Evolutionary conservation across 2,329 filamentous ascomycete species (phyloP), one percentile per base, ranked within the genome.

Genomic region (Cladosporium sp.): DNA sequence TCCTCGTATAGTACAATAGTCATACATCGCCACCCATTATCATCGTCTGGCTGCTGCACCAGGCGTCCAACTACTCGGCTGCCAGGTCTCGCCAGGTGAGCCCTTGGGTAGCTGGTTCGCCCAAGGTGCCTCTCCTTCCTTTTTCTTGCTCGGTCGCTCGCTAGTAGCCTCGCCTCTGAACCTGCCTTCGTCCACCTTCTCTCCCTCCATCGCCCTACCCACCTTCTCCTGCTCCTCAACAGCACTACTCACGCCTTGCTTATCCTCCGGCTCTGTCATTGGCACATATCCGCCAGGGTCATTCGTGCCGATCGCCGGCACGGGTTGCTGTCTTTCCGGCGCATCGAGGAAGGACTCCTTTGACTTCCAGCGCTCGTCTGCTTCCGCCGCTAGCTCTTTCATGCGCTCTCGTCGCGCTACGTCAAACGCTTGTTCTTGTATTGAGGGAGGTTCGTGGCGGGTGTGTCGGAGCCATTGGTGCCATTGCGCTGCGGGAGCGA

Each of bases 381-480:
- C 85, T 43, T 81, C 73, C 49, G 76, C 78, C 2, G 84, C 85
- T 20, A 87, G 78, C 52, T 82, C 67, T 68, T 85, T 86, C 66
- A 87, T 80, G 59, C 78, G 78, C n/a, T 75, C 72, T 68, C 84
- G 84, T 28, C 85, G 77, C 36, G 78, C 64, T 47, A 85, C 63
- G 60, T 88, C 84, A 49, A 78, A 74, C 61, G 79, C 78, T 66
- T 87, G 85, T 71, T 88, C 85, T 64, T 79, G 68, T 51, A 87
- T 69, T 1, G 78, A 77, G 0, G 85, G 85, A 2, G 85, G 75
- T 15, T 81, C 74, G 54, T 73, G 66, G 45, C 85, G 82, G 9
- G 84, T 83, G 64, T 86, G 79, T 66, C 85, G 83, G 25, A 88
- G 81, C 85, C 85, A 88, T 74, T 87, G 85, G 67, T 85, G 83